Conservation (phyloP, 257 asterid species). For the Lavandula angustifolia region DNA sequence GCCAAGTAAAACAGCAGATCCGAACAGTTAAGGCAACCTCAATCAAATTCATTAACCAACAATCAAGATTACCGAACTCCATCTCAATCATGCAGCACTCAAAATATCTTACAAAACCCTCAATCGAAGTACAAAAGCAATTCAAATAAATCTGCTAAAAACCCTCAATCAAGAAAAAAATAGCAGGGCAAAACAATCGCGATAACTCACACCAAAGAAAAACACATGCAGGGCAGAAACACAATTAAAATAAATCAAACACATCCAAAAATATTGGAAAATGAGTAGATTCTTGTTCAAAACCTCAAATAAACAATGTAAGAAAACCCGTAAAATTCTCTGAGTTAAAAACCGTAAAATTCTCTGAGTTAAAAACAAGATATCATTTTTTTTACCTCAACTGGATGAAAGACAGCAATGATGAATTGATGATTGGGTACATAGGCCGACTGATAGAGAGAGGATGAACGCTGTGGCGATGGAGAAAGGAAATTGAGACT, state of each 20-base stretch:
- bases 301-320: not conserved
- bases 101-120: not conserved
- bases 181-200: not conserved
- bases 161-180: not conserved
- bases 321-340: no score
- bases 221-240: constrained; percentile 23
- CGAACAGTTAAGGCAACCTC: not conserved
- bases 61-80: constrained; percentile 12
- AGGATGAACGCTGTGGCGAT: not conserved
- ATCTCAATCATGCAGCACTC: constrained; percentile 15
- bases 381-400: not conserved
- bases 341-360: no score
- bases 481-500: not conserved
- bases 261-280: not conserved
- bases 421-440: not conserved
- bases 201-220: constrained; percentile 12
- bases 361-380: not conserved
- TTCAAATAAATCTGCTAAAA: constrained; percentile 1
- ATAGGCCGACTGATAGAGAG: constrained; percentile 6
- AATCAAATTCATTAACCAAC: not conserved
- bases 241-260: not conserved
- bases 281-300: not conserved
- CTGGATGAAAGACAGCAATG: not conserved
- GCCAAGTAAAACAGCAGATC: constrained; percentile 23
- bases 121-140: not conserved